phyloP scores from a whole-genome alignment of 225 moss, liverwort and hornwort species.

The Lunularia cruciata region DNA sequence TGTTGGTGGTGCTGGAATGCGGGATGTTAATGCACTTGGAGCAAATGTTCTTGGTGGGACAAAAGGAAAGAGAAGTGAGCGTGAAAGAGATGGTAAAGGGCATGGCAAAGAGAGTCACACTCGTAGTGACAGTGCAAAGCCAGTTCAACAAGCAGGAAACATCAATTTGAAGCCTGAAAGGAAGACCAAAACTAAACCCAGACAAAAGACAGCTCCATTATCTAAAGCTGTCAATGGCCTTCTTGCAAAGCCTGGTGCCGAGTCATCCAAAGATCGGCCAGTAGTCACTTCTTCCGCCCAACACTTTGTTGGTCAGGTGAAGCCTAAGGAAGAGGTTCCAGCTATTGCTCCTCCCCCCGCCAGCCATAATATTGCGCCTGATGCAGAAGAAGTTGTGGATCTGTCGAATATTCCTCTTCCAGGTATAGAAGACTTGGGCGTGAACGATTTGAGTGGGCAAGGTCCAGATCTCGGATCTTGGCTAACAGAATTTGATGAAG shows the following conservation, averaged over 20 bases:
- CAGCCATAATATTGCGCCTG: conserved; percentile 40
- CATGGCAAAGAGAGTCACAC: conserved; percentile 48
- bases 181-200: conserved; percentile 85
- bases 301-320: conserved; percentile 28
- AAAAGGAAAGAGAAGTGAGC: conserved; percentile 96
- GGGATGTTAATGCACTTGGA: conserved; percentile 72
- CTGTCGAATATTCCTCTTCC: conserved; percentile 76
- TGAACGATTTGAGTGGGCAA: conserved; percentile 52
- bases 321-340: conserved; percentile 37
- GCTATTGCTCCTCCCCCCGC: conserved; percentile 36
- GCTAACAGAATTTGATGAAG: conserved; percentile 83
- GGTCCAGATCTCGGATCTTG: conserved; percentile 78
- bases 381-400: conserved; percentile 54
- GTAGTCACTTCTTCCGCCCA: conserved; percentile 30
- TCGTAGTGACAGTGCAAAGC: conserved; percentile 47
- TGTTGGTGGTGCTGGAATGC: conserved; percentile 56
- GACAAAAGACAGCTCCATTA: conserved; percentile 88
- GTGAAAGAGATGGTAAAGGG: conserved; percentile 82
- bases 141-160: conserved; percentile 33
- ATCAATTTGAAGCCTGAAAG: conserved; percentile 78
- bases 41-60: conserved; percentile 69
- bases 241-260: conserved; percentile 58
- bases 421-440: conserved; percentile 82
- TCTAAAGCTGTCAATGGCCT: conserved; percentile 78
- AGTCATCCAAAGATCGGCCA: conserved; percentile 56